phyloP scores from a whole-genome alignment of 2,329 filamentous ascomycete species.

The Periconia macrospinosa region DNA sequence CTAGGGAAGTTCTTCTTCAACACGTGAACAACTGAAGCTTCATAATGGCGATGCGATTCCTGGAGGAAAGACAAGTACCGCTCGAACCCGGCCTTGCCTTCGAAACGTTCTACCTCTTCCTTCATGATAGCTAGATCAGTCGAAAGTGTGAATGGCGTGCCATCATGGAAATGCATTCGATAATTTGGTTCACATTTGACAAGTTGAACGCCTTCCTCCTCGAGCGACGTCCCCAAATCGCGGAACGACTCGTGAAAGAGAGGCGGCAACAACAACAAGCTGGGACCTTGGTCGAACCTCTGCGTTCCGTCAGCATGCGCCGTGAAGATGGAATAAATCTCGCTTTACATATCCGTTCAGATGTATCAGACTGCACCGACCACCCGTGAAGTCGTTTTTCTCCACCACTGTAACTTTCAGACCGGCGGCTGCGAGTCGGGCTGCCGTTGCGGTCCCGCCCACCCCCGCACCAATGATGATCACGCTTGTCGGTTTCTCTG shows the following conservation, averaged over 20 bases:
- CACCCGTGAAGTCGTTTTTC: constrained; percentile 73
- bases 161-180: constrained; percentile 72
- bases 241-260: constrained; percentile 70
- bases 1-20: constrained; percentile 68
- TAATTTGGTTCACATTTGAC: constrained; percentile 77
- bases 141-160: constrained; percentile 63
- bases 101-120: constrained; percentile 69
- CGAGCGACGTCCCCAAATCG: constrained; percentile 68
- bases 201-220: constrained; percentile 67
- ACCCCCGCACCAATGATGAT: constrained; percentile 64
- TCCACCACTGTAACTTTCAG: constrained; percentile 76
- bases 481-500: constrained; percentile 17
- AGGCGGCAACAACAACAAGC: constrained; percentile 69
- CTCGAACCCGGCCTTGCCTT: constrained; percentile 70
- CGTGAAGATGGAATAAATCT: not conserved
- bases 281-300: constrained; percentile 77
- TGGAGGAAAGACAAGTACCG: constrained; percentile 68
- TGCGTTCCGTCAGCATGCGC: constrained; percentile 21
- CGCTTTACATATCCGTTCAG: constrained; percentile 57
- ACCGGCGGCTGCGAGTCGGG: constrained; percentile 70
- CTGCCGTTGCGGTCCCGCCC: constrained; percentile 71
- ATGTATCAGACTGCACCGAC: constrained; percentile 68
- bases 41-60: constrained; percentile 71
- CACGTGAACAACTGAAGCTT: constrained; percentile 67
- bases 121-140: constrained; percentile 75